Percentiles rank a stretch among this genome's conserved stretches.
Conservation (phyloP, 2,329 filamentous ascomycete genomes). For the Trichothecium sympodiale region DNA sequence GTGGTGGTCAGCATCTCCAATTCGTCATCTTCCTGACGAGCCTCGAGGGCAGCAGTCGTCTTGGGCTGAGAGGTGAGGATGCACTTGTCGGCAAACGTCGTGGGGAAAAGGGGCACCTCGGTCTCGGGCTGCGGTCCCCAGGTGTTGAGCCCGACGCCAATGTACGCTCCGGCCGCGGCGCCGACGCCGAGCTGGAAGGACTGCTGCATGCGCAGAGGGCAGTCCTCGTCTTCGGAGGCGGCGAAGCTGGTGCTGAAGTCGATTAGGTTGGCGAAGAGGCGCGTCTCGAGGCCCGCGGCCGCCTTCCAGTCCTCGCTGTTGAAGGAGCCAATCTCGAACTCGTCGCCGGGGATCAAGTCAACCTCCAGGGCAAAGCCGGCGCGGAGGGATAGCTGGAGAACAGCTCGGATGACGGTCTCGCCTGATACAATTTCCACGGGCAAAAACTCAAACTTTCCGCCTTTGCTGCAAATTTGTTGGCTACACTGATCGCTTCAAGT, state of each 20-base stretch:
- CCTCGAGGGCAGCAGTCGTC: not conserved
- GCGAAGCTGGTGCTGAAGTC: constrained; percentile 43
- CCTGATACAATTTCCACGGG: constrained; percentile 37
- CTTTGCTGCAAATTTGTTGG: constrained; percentile 24
- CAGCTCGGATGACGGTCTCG: constrained; percentile 28
- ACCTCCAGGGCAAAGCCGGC: constrained; percentile 24
- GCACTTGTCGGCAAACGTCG: constrained; percentile 33
- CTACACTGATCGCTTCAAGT: too few relatives aligned
- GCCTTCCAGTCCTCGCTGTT: constrained; percentile 12
- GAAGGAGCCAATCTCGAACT: constrained; percentile 6
- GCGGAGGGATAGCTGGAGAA: constrained; percentile 34
- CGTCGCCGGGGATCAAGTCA: constrained; percentile 12
- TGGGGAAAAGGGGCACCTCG: constrained; percentile 40
- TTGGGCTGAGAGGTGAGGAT: constrained; percentile 8
- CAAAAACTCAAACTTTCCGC: constrained; percentile 44
- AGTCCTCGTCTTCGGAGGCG: constrained; percentile 21
- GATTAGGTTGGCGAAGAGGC: constrained; percentile 39
- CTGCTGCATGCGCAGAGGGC: constrained; percentile 33
- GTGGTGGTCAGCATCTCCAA: constrained; percentile 27
- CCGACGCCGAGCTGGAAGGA: constrained; percentile 41
- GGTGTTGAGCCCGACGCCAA: constrained; percentile 27
- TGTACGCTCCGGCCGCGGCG: constrained; percentile 39
- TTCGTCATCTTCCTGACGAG: constrained; percentile 6
- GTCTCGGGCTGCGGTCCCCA: constrained; percentile 39
- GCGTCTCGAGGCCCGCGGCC: constrained; percentile 34